Evolutionary conservation across 805 yeast species (phyloP).

Genomic region (Scheffersomyces ergatensis): DNA sequence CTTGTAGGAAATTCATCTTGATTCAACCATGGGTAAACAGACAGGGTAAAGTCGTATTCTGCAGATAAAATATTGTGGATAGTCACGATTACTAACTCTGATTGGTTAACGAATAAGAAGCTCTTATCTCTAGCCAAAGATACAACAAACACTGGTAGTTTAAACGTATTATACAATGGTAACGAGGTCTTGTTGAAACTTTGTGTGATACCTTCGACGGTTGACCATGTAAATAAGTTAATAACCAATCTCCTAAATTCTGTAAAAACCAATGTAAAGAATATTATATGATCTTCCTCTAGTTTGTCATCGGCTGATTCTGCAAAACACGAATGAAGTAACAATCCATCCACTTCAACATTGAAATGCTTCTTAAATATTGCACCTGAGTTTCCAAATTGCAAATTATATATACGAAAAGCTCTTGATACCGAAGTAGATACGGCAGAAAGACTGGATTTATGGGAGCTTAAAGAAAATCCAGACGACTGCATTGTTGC

Average conservation of each 20-base stretch:
- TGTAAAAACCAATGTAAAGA: constrained; percentile 36
- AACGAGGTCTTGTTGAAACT: constrained; percentile 34
- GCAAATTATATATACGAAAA: constrained; percentile 37
- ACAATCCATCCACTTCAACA: constrained; percentile 38
- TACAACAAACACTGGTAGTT: constrained; percentile 40
- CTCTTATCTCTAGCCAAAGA: constrained; percentile 35
- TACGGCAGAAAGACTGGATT: constrained; percentile 33
- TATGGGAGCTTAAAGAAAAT: constrained; percentile 14
- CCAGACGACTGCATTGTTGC: constrained; percentile 8
- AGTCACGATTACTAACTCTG: constrained; percentile 32
- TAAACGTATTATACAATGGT: constrained; percentile 38
- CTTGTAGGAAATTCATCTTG: constrained; percentile 37
- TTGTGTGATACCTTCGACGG: constrained; percentile 27
- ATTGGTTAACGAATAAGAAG: constrained; percentile 37
- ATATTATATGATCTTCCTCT: constrained; percentile 20
- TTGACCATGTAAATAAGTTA: constrained; percentile 40
- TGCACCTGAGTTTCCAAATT: constrained; percentile 34
- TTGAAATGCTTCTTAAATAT: constrained; percentile 37
- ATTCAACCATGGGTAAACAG: constrained; percentile 12
- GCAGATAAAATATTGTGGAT: constrained; percentile 49
- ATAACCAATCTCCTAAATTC: constrained; percentile 33
- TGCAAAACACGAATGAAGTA: constrained; percentile 43
- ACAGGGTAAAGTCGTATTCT: constrained; percentile 31
- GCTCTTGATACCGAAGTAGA: constrained; percentile 33
- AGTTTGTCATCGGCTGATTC: constrained; percentile 28